phyloP scores from a whole-genome alignment of 2,329 filamentous ascomycete species.

The Fusarium vanettenii region DNA sequence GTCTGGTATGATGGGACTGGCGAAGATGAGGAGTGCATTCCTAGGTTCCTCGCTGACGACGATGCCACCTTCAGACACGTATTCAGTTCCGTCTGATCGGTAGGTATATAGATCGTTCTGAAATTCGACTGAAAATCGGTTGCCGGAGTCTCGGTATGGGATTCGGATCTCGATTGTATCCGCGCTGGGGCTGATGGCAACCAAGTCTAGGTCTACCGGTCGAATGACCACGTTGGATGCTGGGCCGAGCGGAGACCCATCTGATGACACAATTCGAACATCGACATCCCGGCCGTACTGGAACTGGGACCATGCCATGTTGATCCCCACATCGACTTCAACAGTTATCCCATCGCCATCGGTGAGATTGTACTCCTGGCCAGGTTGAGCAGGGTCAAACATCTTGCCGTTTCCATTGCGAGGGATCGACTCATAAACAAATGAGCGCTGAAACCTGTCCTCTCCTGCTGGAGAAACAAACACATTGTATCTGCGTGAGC shows the following conservation, averaged over 20 bases:
- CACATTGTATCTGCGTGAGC: neutral
- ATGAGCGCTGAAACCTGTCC: slow-evolving; percentile 42
- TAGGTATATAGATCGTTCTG: slow-evolving; percentile 46
- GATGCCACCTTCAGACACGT: slow-evolving; percentile 31
- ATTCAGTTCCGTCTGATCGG: slow-evolving; percentile 25
- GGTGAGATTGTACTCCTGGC: slow-evolving; percentile 37
- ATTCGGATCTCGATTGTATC: slow-evolving; percentile 36
- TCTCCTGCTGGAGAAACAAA: neutral
- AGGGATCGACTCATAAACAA: slow-evolving; percentile 51
- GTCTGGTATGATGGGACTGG: neutral
- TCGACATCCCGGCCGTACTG: slow-evolving; percentile 38
- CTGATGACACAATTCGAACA: slow-evolving; percentile 38
- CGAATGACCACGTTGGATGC: neutral
- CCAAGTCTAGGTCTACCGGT: neutral
- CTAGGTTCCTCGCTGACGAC: slow-evolving; percentile 28
- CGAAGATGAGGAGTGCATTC: neutral
- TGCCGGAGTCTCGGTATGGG: slow-evolving; percentile 38
- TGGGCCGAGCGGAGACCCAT: slow-evolving; percentile 8
- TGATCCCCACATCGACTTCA: slow-evolving; percentile 45
- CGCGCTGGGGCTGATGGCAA: neutral
- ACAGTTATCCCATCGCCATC: slow-evolving; percentile 47
- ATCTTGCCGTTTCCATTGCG: slow-evolving; percentile 51
- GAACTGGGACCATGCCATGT: slow-evolving; percentile 52
- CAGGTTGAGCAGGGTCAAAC: slow-evolving; percentile 34
- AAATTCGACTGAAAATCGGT: slow-evolving; percentile 49